A percentile compares a stretch with the other conserved stretches of the same genome.
phyloP scores from a whole-genome alignment of 2,329 filamentous ascomycete genomes.

The Aspergillus aculeatinus region DNA sequence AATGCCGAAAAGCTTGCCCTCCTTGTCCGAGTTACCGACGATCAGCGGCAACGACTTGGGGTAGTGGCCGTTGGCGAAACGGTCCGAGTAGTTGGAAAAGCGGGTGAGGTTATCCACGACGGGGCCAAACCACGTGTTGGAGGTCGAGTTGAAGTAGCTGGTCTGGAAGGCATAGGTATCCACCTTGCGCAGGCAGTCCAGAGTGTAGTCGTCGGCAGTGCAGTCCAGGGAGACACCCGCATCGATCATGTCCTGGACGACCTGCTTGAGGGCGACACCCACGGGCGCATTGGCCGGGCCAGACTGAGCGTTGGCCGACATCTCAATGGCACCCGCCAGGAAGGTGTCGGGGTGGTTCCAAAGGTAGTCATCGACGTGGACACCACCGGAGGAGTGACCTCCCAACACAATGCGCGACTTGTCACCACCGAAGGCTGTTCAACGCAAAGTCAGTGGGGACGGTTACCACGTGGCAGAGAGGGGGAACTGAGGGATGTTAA shows the following conservation, averaged over 20 bases:
- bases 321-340: slow-evolving; percentile 24
- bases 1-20: slow-evolving; percentile 20
- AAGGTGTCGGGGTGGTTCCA: slow-evolving; percentile 25
- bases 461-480: background rate
- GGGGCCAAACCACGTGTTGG: slow-evolving; percentile 25
- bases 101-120: slow-evolving; percentile 21
- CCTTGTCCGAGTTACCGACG: slow-evolving; percentile 25
- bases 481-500: background rate
- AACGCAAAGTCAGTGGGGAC: background rate
- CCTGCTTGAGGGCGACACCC: slow-evolving; percentile 20
- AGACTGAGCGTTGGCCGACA: slow-evolving; percentile 25
- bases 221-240: slow-evolving; percentile 19
- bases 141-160: slow-evolving; percentile 22
- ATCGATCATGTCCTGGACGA: slow-evolving; percentile 21
- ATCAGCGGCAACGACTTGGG: slow-evolving; percentile 21
- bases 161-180: slow-evolving; percentile 24
- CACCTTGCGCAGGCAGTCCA: slow-evolving; percentile 21
- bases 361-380: slow-evolving; percentile 25
- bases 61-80: slow-evolving; percentile 20
- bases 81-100: slow-evolving; percentile 21
- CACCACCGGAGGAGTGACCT: slow-evolving; percentile 23
- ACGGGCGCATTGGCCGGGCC: slow-evolving; percentile 20
- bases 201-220: slow-evolving; percentile 15
- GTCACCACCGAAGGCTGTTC: slow-evolving; percentile 22
- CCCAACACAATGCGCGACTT: slow-evolving; percentile 23